Evolutionary conservation across 208 protist species (phyloP), one percentile per base, ranked within the genome.

Genomic region (Trypanosoma mega): DNA sequence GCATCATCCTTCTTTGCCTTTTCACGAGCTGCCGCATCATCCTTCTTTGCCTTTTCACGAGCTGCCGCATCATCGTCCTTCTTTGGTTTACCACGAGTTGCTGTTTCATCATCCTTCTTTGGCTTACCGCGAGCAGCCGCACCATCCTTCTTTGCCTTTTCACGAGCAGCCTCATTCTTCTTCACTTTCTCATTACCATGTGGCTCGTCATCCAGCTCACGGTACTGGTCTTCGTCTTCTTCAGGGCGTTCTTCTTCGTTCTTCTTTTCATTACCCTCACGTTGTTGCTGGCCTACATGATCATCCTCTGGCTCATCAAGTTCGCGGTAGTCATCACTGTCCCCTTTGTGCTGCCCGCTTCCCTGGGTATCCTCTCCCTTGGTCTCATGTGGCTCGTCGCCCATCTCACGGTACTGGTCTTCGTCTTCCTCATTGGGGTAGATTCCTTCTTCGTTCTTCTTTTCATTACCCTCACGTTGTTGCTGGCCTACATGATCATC

Each of bases 131-230:
- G 12, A 8, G n/a, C n/a, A 56, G 8, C 27, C 27, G 16, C 20
- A 8, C n/a, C n/a, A n/a, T n/a, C 36, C 23, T 53, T 26, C 45
- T 67, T 64, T 54, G 24, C 59, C 26, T 62, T 53, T 50, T 58
- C 46, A 49, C 11, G 12, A 8, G n/a, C n/a, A 56, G 8, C 27
- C 27, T 11, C 20, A 8, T 0, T 8, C 27, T 41, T 44, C 12
- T 56, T 26, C 20, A 60, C 55, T 23, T 71, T 54, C 37, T 65
- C 63, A 3, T 56, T 34, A 2, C 36, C 57, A 20, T 63, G n/a
- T 16, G 2, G 44, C 2, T 55, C 68, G 7, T 52, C 44, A 33
- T 31, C 47, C 11, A 57, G 26, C 33, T n/a, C 20, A 9, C 24
- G 20, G 21, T 60, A n/a, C 37, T 57, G 39, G 7, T 58, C 43